phyloP scores from a whole-genome alignment of 208 protist species.

The Tetramitus jugosus region DNA sequence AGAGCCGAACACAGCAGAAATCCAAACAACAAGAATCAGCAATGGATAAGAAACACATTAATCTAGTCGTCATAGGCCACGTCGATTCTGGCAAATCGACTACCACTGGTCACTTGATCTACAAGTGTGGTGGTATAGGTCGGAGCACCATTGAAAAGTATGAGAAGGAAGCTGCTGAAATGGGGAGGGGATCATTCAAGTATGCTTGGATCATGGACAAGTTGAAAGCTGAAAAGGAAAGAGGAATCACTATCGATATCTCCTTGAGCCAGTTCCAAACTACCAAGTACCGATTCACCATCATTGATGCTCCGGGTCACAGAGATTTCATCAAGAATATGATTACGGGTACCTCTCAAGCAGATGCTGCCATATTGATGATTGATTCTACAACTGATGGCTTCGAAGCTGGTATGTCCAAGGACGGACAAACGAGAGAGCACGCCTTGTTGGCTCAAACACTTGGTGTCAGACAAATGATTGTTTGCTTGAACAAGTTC shows the following conservation, averaged over 20 bases:
- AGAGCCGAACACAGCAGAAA: too few relatives aligned
- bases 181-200: slow-evolving; percentile 82
- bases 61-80: slow-evolving; percentile 43
- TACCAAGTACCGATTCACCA: slow-evolving; percentile 66
- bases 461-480: slow-evolving; percentile 74
- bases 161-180: slow-evolving; percentile 59
- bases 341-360: slow-evolving; percentile 79
- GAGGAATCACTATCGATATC: slow-evolving; percentile 87
- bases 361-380: slow-evolving; percentile 72
- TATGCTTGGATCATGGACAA: slow-evolving; percentile 91
- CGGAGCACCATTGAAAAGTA: slow-evolving; percentile 72
- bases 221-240: slow-evolving; percentile 82
- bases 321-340: slow-evolving; percentile 86
- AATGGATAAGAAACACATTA: slow-evolving; percentile 25
- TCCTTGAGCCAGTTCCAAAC: slow-evolving; percentile 81
- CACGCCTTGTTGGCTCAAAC: slow-evolving; percentile 74
- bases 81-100: too few relatives aligned
- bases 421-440: slow-evolving; percentile 79
- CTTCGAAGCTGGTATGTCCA: slow-evolving; percentile 84
- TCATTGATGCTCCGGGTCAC: slow-evolving; percentile 86
- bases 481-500: slow-evolving; percentile 77
- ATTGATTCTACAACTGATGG: slow-evolving; percentile 66
- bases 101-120: slow-evolving; percentile 76
- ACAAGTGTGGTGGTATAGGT: slow-evolving; percentile 76
- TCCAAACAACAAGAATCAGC: slow-evolving; percentile 10